Base-by-base conservation (phyloP, 1,139 yeast species). In the Pneumocystis murina region DNA sequence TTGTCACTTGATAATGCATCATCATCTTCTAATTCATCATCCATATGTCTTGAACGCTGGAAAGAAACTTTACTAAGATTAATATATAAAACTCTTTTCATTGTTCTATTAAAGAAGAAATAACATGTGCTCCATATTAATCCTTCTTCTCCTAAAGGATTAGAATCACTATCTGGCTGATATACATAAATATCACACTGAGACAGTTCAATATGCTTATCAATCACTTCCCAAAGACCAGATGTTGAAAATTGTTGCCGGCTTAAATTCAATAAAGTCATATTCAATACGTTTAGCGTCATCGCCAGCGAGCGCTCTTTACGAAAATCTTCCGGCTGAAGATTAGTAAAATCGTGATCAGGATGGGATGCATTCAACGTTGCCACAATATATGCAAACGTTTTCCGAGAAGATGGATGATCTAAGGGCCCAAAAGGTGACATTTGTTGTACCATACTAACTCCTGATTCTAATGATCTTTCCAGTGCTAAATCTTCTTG, bases 391-490 rank as follows among this genome's bases (percentile, higher is more conserved):
- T 91, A 88, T 0, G 97, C 94, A 78, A 92, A 92, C 0, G 92
- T 85, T 74, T 88, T 85, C 68, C 96, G 81, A 40, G 95, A 86
- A 0, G 95, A 84, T 5, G 86, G 83, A 69, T 85, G 86, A 71
- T 86, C 87, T 61, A 92, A 79, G 0, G 97, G 96, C 0, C 98
- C 99, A 76, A 92, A 92, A 0, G 98, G 98, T 0, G 96, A 88
- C 43, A 73, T 67, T 10, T 73, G 71, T 55, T 70, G 68, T 3
- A 72, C 67, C 17, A 64, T 40, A 16, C 67, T 62, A 20, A 48
- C 16, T 35, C 40, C 24, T 14, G 57, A 55, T 43, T 48, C 62
- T 54, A 41, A 66, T 36, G 61, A 63, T 20, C 54, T 66, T 57
- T 16, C 61, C 54, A n/a, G 48, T 24, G 63, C 65, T 6, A 58